Evolutionary conservation across 2,329 filamentous ascomycete species (phyloP).

Genomic region (Xylariaceae sp.): DNA sequence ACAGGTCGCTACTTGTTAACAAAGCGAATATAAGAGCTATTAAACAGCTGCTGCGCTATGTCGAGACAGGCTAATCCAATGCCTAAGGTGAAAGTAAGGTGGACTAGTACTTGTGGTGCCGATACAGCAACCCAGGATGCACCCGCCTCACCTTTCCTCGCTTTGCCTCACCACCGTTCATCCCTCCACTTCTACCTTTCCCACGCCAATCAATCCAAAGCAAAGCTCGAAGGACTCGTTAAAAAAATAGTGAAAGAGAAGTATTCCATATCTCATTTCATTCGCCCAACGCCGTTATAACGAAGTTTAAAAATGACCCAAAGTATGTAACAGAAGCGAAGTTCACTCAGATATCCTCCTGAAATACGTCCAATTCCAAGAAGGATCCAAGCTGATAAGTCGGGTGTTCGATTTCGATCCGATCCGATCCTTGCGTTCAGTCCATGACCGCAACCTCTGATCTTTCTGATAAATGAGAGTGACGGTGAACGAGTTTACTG

Average conservation of each 20-base stretch:
- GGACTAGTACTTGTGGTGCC: too few species aligned
- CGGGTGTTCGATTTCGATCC: background rate
- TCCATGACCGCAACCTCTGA: constrained; percentile 25
- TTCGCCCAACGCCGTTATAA: too few species aligned
- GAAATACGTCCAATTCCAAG: constrained; percentile 5
- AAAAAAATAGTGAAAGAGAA: too few species aligned
- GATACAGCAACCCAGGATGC: too few species aligned
- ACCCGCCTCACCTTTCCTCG: too few species aligned
- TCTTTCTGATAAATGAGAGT: constrained; percentile 4
- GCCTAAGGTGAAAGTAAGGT: too few species aligned
- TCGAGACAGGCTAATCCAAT: background rate
- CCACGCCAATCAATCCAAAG: too few species aligned
- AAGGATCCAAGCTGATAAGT: constrained; percentile 4
- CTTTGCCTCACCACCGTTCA: too few species aligned
- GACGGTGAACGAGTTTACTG: constrained; percentile 13
- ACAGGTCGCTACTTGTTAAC: background rate
- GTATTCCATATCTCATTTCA: too few species aligned
- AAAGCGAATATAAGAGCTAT: background rate
- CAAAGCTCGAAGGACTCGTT: too few species aligned
- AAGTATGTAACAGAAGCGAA: constrained; percentile 17
- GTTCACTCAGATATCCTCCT: background rate
- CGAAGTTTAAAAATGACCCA: background rate
- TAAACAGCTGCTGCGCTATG: too few species aligned
- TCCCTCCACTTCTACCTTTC: too few species aligned
- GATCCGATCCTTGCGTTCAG: constrained; percentile 26